Base-by-base conservation (phyloP, 1,284 basidiomycete genomes). In the Cutaneotrichosporon sp. region DNA sequence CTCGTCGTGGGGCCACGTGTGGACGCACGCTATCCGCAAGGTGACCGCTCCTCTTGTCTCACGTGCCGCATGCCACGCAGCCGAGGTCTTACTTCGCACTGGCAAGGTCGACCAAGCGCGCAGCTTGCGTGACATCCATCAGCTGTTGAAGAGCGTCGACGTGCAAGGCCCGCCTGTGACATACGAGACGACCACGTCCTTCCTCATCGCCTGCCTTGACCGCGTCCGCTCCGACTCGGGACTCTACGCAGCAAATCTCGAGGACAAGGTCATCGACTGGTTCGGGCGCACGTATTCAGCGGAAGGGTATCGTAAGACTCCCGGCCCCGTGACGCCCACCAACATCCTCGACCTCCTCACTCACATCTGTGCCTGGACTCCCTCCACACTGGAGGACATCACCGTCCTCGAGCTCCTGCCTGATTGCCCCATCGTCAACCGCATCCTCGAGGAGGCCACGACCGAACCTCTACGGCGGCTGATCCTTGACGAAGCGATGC, bases 221-320 rank as follows among this genome's bases (percentile, higher is more conserved):
- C 79, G 89, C 18, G 87, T 90, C 0, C 87, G 85, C 59, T 86
- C 88, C 67, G 92, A 97, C 70, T 87, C 89, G 49, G 84, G 88
- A 20, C 79, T 95, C 9, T 91, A 91, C 74, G 84, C 87, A 4
- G 85, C 90, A 82, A 87, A 87, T 36, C 81, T 95, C 16, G 89
- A 92, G 72, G 90, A 92, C 69, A 91, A 91, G 72, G 87, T 91
- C 0, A 73, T 94, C n/a, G 84, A 82, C 38, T 97, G 95, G 93
- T 80, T 95, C 24, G 79, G 64, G 10, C 73, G 71, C 33, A 71
- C 69, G 50, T 84, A 83, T 25, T 60, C 77, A 8, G 79, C 87
- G 7, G 81, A 82, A 3, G 81, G 80, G 2, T 72, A 77, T 10
- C 82, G 80, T 45, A 80, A 84, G 67, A 80, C 85, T 4, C 75